Evolutionary conservation across 83 land plant genomes (phyloP), one percentile per base, ranked within the genome.

Genomic region (Picea abies): DNA sequence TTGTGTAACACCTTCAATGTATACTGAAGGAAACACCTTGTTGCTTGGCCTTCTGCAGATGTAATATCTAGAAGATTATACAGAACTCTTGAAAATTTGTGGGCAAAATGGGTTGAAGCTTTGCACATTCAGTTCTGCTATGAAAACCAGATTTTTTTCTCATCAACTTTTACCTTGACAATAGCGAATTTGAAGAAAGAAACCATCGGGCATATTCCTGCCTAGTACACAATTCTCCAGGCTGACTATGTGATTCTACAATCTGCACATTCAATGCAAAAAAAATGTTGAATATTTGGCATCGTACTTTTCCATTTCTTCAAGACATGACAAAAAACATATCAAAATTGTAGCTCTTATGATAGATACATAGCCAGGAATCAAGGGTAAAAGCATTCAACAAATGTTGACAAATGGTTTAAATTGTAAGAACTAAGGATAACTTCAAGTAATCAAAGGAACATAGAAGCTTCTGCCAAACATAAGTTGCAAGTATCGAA

Each of bases 151-250:
- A 73, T 20, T 19, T 73, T 41, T n/a, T 17, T 52, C 47, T 44
- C 6, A 17, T 65, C 3, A 7, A 32, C 14, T 67, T 67, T 44
- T 87, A 96, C 99, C 99, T 96, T 44, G 97, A 90, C 25, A 97
- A 91, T 66, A 81, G 83, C 87, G 92, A 86, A 81, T 93, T 95
- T 69, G 93, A 94, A 79, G 92, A 87, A 65, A 96, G 88, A 83
- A 97, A 81, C 99, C 99, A 97, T 44, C 99, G 95, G 73, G 99
- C 98, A 89, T 93, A 97, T 60, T 96, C 96, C 63, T 97, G 90
- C 68, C 99, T 93, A 58, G 93, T 91, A 83, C 99, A 97, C 26
- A 97, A 81, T 63, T 89, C 92, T 44, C 95, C 88, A 67, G 98
- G 94, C 80, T 89, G 83, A 82, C 83, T 92, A 82, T 89, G 91